Percentiles rank a stretch among this genome's conserved stretches.
Conservation (phyloP, 2,329 filamentous ascomycete genomes). For the Sporothrix sp. region DNA sequence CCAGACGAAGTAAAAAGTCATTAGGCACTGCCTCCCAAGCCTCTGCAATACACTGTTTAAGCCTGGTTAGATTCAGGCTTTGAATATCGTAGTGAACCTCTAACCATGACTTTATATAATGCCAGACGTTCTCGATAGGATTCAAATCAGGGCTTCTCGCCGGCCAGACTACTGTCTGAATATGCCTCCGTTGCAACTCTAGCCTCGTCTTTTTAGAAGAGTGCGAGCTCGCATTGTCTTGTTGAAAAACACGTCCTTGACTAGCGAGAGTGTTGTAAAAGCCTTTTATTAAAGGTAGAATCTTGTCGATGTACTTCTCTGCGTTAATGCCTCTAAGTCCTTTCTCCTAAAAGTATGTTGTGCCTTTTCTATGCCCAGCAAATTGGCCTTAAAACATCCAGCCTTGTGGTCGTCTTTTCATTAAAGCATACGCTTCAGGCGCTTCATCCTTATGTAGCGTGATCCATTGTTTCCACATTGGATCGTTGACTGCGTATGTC, state of each 20-base stretch:
- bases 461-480: background rate
- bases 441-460: background rate
- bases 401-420: background rate
- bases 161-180: background rate
- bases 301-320: background rate
- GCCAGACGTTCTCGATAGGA: background rate
- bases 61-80: background rate
- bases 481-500: background rate
- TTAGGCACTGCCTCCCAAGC: background rate
- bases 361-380: background rate
- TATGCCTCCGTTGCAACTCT: background rate
- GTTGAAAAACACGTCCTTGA: background rate
- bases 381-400: too few relatives aligned
- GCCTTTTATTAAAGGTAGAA: background rate
- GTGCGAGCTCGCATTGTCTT: background rate
- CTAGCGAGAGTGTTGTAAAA: background rate
- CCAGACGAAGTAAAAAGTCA: background rate
- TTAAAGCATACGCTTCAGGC: background rate
- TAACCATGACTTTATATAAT: background rate
- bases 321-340: background rate
- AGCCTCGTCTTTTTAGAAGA: background rate
- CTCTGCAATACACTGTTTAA: background rate
- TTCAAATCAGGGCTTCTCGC: slow-evolving; percentile 1
- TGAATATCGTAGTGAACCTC: background rate
- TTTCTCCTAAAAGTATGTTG: background rate